Conservation (phyloP, 805 yeast genomes). For the Limtongia smithiae region DNA sequence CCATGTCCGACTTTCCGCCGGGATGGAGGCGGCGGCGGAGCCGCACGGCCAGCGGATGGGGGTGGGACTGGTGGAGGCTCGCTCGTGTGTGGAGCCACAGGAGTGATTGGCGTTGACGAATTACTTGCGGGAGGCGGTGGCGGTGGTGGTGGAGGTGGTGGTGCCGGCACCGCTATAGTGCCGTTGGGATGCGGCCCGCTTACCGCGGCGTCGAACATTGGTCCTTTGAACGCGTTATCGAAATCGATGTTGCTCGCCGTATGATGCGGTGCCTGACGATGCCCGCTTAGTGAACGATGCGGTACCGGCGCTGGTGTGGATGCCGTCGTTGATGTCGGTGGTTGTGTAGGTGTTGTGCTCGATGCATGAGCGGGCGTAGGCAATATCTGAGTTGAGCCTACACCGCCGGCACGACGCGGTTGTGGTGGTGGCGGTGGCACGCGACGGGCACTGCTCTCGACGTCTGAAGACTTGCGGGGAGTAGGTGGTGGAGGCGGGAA, state of each 20-base stretch:
- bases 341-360: neutral
- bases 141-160: too few relatives aligned
- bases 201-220: neutral
- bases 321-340: too few relatives aligned
- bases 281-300: constrained; percentile 2
- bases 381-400: neutral
- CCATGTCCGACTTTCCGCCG: constrained; percentile 13
- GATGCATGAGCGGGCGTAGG: neutral
- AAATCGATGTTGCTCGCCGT: too few relatives aligned
- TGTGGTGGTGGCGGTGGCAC: constrained; percentile 27
- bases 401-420: constrained; percentile 11
- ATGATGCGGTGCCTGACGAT: neutral
- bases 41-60: constrained; percentile 1
- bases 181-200: too few relatives aligned
- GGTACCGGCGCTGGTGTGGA: neutral
- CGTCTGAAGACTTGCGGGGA: constrained; percentile 2
- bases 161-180: too few relatives aligned
- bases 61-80: too few relatives aligned
- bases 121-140: too few relatives aligned
- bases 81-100: too few relatives aligned
- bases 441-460: constrained; percentile 7
- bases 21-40: constrained; percentile 23
- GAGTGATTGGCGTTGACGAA: too few relatives aligned
- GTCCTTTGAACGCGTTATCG: neutral
- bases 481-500: neutral